Evolutionary conservation across 257 asterid genomes (phyloP).

Genomic region (Prunella vulgaris): DNA sequence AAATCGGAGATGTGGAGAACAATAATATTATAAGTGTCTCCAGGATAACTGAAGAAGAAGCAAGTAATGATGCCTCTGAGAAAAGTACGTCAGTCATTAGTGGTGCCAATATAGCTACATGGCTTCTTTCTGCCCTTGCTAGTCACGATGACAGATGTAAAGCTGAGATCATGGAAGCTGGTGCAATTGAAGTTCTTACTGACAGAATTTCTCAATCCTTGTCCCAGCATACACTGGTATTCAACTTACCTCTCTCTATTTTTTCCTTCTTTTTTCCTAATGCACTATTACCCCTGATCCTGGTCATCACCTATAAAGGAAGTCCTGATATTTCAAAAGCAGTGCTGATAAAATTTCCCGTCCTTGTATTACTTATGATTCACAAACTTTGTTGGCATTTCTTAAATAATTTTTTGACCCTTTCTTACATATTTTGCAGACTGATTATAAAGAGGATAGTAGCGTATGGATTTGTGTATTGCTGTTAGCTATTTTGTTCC

Average conservation of each 20-base stretch:
- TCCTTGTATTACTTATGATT: constrained; percentile 4
- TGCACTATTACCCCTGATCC: background rate
- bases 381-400: constrained; percentile 5
- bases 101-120: constrained; percentile 70
- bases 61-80: constrained; percentile 32
- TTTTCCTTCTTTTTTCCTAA: background rate
- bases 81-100: constrained; percentile 66
- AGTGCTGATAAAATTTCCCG: background rate
- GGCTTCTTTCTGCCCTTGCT: constrained; percentile 91
- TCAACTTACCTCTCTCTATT: background rate
- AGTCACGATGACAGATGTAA: constrained; percentile 66
- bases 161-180: constrained; percentile 84
- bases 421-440: constrained; percentile 36
- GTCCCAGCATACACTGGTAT: constrained; percentile 70
- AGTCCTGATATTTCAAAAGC: constrained; percentile 11
- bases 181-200: constrained; percentile 85
- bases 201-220: constrained; percentile 68
- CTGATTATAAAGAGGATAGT: constrained; percentile 78
- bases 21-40: constrained; percentile 58
- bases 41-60: constrained; percentile 56
- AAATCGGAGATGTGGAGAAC: constrained; percentile 44
- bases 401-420: background rate
- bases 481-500: constrained; percentile 72
- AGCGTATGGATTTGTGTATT: constrained; percentile 86
- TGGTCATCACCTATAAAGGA: background rate